Conservation (phyloP, 2,329 filamentous ascomycete species). For the Apiospora malaysiana region DNA sequence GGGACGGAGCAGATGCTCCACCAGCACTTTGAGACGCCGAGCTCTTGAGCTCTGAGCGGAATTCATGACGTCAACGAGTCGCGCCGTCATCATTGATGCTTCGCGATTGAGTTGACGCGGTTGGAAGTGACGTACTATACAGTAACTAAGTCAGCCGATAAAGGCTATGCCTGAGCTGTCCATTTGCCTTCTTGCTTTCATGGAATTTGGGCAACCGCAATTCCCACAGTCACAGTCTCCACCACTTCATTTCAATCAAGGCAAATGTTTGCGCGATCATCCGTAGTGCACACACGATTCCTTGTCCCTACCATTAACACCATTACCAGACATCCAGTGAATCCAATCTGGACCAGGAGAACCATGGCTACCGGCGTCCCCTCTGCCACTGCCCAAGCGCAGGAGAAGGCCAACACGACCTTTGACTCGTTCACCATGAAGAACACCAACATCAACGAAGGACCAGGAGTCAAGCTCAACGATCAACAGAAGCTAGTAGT, state of each 20-base stretch:
- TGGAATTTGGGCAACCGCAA: neutral
- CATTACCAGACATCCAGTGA: neutral
- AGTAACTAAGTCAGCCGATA: neutral
- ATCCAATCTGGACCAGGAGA: neutral
- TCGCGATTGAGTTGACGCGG: neutral
- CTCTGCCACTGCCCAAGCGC: slow-evolving; percentile 36
- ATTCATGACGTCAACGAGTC: slow-evolving; percentile 12
- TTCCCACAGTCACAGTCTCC: neutral
- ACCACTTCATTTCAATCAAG: neutral
- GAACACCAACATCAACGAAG: slow-evolving; percentile 59
- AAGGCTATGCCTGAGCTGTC: too few relatives aligned
- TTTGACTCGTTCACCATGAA: slow-evolving; percentile 49
- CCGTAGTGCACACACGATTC: neutral
- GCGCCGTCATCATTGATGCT: neutral
- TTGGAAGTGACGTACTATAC: neutral
- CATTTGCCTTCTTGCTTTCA: neutral
- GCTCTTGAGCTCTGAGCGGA: neutral
- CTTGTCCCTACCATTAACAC: neutral
- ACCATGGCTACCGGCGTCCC: slow-evolving; percentile 38
- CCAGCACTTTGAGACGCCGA: neutral
- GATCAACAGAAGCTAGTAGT: slow-evolving; percentile 59
- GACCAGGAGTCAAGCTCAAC: slow-evolving; percentile 55
- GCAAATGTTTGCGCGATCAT: neutral
- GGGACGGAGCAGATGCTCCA: slow-evolving; percentile 10
- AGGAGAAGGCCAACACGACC: slow-evolving; percentile 27